Percentiles rank a stretch among this genome's conserved stretches.
These are phyloP conservation scores for Waltergamsia citrina DNA, from an alignment of 2,329 filamentous ascomycete species.

Conservation along the genomic window DNA sequence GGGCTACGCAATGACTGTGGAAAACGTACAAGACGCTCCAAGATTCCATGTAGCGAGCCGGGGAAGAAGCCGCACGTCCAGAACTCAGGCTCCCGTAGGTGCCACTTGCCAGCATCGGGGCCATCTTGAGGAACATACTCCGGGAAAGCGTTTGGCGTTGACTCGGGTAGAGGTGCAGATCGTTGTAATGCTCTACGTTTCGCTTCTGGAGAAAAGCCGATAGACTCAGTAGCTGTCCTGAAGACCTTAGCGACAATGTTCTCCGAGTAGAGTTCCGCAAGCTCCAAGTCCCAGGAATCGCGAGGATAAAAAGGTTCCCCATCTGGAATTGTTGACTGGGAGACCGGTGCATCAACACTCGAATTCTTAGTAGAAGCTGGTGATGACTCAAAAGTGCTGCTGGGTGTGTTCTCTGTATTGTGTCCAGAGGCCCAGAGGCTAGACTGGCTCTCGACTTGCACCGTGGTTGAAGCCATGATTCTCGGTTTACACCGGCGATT, in stretches of 20 bases:
- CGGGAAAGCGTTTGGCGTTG: constrained; percentile 9
- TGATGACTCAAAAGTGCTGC: too few relatives aligned
- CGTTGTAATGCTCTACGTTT: not conserved
- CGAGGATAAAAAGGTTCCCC: too few relatives aligned
- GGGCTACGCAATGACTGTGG: not conserved
- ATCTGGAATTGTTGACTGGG: too few relatives aligned
- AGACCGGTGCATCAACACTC: too few relatives aligned
- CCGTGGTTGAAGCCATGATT: too few relatives aligned
- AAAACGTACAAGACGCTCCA: constrained; percentile 16
- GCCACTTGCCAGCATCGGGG: constrained; percentile 7
- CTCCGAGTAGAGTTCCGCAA: constrained; percentile 8
- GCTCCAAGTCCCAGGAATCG: too few relatives aligned
- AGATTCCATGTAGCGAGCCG: constrained; percentile 20
- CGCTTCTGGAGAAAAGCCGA: not conserved
- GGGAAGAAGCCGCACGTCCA: constrained; percentile 35
- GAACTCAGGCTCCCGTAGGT: constrained; percentile 20
- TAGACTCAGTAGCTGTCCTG: constrained; percentile 9
- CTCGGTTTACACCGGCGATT: too few relatives aligned
- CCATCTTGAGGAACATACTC: constrained; percentile 11
- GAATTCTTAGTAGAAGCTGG: too few relatives aligned
- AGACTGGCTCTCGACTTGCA: too few relatives aligned
- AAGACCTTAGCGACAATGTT: constrained; percentile 11
- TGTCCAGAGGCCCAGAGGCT: too few relatives aligned
- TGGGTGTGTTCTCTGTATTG: too few relatives aligned
- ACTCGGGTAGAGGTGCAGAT: not conserved